These are phyloP conservation scores for Eucalyptus lansdowneana DNA, from an alignment of 345 rosid species.

Conservation along the genomic window DNA sequence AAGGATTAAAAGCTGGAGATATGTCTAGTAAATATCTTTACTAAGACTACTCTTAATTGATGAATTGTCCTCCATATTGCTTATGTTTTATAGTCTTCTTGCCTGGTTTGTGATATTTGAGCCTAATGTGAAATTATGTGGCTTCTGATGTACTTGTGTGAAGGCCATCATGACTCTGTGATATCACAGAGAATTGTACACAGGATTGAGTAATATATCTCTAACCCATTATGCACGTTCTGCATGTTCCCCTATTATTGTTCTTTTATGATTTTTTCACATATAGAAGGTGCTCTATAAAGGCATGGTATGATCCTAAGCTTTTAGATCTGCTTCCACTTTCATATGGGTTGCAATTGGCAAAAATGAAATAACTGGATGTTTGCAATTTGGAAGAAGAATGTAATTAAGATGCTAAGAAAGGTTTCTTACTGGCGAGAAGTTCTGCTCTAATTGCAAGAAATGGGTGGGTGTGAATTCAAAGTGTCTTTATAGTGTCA, in stretches of 20 bases:
- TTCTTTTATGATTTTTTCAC: not conserved
- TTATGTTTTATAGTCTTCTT: not conserved
- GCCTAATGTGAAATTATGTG: not conserved
- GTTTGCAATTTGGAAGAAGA: not conserved
- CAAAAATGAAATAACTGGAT: not conserved
- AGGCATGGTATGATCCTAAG: not conserved
- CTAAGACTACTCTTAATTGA: not conserved
- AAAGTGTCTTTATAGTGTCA: not conserved
- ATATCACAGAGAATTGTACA: not conserved
- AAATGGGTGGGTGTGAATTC: not conserved
- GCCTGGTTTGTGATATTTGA: not conserved
- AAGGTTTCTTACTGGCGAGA: not conserved
- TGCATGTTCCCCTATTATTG: not conserved
- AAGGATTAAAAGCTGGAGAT: not conserved
- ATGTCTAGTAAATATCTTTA: not conserved
- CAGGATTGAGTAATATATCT: not conserved
- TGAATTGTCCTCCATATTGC: not conserved
- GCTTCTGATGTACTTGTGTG: not conserved
- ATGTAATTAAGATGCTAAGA: not conserved
- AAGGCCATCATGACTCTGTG: not conserved
- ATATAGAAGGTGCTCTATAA: not conserved
- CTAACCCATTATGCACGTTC: not conserved
- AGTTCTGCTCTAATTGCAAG: not conserved
- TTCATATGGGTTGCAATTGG: not conserved
- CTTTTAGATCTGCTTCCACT: not conserved